Evolutionary conservation across 2,329 filamentous ascomycete genomes (phyloP), one percentile per base, ranked within the genome.

Genomic region (Aspergillus floridensis): DNA sequence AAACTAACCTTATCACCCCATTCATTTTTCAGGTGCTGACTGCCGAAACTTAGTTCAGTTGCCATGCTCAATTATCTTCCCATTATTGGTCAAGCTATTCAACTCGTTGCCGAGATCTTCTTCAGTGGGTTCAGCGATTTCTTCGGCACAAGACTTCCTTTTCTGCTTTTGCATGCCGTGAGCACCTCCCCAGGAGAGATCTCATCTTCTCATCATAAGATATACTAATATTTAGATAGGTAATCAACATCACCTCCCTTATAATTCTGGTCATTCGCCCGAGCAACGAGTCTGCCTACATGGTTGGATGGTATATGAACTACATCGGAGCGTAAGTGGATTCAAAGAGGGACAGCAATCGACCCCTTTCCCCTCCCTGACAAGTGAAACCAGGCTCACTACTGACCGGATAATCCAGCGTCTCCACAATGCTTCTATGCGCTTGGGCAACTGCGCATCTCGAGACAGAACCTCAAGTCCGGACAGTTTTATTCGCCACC

Each of bases 231-330:
- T 11, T 4, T 14, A 32, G 1, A 24, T 7, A 59, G 58, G 49
- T 16, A 5, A 57, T 59, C 11, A 59, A 57, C 29, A 57, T 59
- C 3, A 41, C 53, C 1, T 57, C 58, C 1, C 49, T 59, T 10
- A 35, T 31, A 1, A 59, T 57, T 24, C 53, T 59, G 12, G 51
- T 53, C 3, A 48, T 59, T 21, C 58, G 24, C 1, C 58, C 58
- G 5, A 56, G 22, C 31, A 59, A 53, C 49, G 26, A 59, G 29
- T 31, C 51, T n/a, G 29, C 49, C 1, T 56, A 59, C 41, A 59
- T 59, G 58, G 58, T 48, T 7, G 58, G 58, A n/a, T 59, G 55
- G 32, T 59, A 57, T 19, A 55, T 59, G 35, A 47, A 59, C 29
- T 57, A 59, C 14, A 21, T 56, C 6, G 58, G 53, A 47, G 53